Conservation (phyloP, 2,329 filamentous ascomycete species). For the Acarospora socialis region DNA sequence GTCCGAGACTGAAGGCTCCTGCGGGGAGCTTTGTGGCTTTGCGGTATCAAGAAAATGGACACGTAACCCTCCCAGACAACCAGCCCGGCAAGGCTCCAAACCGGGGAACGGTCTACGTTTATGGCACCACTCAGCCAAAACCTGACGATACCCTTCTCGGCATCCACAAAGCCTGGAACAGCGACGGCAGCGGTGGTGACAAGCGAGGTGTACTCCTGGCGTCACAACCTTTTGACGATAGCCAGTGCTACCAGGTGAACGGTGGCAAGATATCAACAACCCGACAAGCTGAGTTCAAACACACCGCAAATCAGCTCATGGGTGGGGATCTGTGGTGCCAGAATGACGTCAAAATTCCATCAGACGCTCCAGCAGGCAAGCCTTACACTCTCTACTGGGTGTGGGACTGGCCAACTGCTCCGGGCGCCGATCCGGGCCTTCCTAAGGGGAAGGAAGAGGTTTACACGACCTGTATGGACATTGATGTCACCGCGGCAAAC, state of each 20-base stretch:
- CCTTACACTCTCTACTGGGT: slow-evolving; percentile 85
- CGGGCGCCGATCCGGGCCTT: slow-evolving; percentile 21
- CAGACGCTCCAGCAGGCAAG: slow-evolving; percentile 45
- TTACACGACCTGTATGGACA: slow-evolving; percentile 36
- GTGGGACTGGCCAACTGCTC: slow-evolving; percentile 74
- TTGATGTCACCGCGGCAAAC: slow-evolving; percentile 24
- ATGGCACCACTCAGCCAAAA: slow-evolving; percentile 51
- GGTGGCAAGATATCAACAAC: slow-evolving; percentile 39
- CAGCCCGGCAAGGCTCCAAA: slow-evolving; percentile 48
- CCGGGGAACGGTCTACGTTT: slow-evolving; percentile 59
- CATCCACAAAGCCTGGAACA: slow-evolving; percentile 65
- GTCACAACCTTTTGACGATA: slow-evolving; percentile 74
- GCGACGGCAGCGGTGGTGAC: slow-evolving; percentile 68
- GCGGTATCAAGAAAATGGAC: slow-evolving; percentile 61
- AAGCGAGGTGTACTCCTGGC: slow-evolving; percentile 61
- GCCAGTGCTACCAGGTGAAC: slow-evolving; percentile 74
- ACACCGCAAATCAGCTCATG: slow-evolving; percentile 34
- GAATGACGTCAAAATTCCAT: slow-evolving; percentile 61
- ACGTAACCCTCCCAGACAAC: slow-evolving; percentile 48
- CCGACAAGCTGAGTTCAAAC: slow-evolving; percentile 44
- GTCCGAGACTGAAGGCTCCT: slow-evolving; percentile 46
- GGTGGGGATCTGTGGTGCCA: slow-evolving; percentile 62
- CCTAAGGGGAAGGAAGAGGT: slow-evolving; percentile 31
- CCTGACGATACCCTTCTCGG: slow-evolving; percentile 43
- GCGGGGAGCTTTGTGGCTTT: slow-evolving; percentile 52